phyloP scores from a whole-genome alignment of 305 asterid species.

The Andrographis paniculata region DNA sequence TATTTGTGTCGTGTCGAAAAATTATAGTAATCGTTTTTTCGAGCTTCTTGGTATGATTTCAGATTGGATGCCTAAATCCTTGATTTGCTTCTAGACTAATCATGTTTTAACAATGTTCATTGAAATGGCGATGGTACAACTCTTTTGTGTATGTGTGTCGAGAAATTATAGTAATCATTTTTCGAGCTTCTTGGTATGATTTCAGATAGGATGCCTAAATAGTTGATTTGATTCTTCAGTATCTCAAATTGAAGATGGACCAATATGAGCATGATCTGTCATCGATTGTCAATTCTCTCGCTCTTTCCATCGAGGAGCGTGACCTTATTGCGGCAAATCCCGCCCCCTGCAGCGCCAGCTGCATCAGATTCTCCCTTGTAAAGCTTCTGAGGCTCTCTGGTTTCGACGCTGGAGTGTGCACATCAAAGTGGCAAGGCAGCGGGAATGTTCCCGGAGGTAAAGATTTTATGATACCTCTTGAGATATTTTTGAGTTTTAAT shows the following conservation, averaged over 20 bases:
- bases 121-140: too few relatives aligned
- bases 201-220: too few relatives aligned
- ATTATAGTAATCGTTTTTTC: too few relatives aligned
- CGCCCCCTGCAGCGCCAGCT: conserved; percentile 56
- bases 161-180: too few relatives aligned
- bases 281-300: conserved; percentile 43
- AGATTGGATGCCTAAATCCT: too few relatives aligned
- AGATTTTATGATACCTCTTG: background rate
- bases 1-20: too few relatives aligned
- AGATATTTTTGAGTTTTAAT: too few relatives aligned
- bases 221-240: conserved; percentile 31
- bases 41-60: too few relatives aligned
- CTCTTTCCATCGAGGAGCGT: conserved; percentile 37
- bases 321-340: conserved; percentile 39
- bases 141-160: too few relatives aligned
- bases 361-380: conserved; percentile 53
- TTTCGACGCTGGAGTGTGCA: conserved; percentile 68
- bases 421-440: conserved; percentile 57
- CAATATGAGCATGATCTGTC: conserved; percentile 42
- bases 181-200: too few relatives aligned
- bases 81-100: too few relatives aligned
- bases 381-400: conserved; percentile 58
- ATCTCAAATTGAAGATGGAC: conserved; percentile 39
- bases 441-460: conserved; percentile 75
- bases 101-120: too few relatives aligned